Percentiles rank a stretch among this genome's conserved stretches.
These are phyloP conservation scores for Nothomitra cinnamomea DNA, from an alignment of 2,329 filamentous ascomycete genomes.

Conservation along the genomic window DNA sequence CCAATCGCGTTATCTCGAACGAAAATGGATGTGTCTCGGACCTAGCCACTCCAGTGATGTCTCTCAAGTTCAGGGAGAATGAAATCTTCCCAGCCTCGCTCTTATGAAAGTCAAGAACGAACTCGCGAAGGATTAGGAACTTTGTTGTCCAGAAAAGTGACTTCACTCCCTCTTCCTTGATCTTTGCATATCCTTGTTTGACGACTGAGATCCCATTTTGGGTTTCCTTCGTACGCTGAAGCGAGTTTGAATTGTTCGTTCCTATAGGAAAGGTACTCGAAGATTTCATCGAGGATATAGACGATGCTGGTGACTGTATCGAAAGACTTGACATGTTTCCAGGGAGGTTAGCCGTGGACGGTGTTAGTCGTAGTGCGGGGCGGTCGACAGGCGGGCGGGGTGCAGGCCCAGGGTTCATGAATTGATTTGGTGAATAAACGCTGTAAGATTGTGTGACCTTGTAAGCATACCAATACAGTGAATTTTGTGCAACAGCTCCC, in stretches of 20 bases:
- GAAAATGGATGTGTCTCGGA: slow-evolving; percentile 84
- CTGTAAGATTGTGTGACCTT: slow-evolving; percentile 19
- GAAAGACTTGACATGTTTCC: slow-evolving; percentile 68
- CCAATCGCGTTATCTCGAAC: slow-evolving; percentile 73
- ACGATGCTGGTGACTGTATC: slow-evolving; percentile 45
- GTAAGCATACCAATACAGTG: not conserved
- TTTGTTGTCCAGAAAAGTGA: slow-evolving; percentile 87
- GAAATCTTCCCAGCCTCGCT: slow-evolving; percentile 66
- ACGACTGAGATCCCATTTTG: slow-evolving; percentile 51
- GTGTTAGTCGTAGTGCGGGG: slow-evolving; percentile 52
- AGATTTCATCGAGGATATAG: slow-evolving; percentile 35
- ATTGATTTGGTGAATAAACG: slow-evolving; percentile 47
- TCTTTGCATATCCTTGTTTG: slow-evolving; percentile 51
- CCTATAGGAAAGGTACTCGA: slow-evolving; percentile 6
- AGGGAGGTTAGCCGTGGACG: slow-evolving; percentile 50
- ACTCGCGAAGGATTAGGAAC: slow-evolving; percentile 81
- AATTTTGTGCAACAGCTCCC: not conserved
- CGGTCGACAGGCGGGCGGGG: slow-evolving; percentile 76
- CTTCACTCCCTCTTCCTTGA: slow-evolving; percentile 71
- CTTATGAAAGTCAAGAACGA: slow-evolving; percentile 88
- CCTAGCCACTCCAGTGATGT: slow-evolving; percentile 77
- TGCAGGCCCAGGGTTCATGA: slow-evolving; percentile 95
- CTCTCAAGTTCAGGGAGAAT: slow-evolving; percentile 69
- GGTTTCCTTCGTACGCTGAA: slow-evolving; percentile 47
- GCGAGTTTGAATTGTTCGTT: slow-evolving; percentile 48